These are phyloP conservation scores for Pseudonitzschia multiseries DNA, from an alignment of 108 stramenopile species.

Conservation along the genomic window DNA sequence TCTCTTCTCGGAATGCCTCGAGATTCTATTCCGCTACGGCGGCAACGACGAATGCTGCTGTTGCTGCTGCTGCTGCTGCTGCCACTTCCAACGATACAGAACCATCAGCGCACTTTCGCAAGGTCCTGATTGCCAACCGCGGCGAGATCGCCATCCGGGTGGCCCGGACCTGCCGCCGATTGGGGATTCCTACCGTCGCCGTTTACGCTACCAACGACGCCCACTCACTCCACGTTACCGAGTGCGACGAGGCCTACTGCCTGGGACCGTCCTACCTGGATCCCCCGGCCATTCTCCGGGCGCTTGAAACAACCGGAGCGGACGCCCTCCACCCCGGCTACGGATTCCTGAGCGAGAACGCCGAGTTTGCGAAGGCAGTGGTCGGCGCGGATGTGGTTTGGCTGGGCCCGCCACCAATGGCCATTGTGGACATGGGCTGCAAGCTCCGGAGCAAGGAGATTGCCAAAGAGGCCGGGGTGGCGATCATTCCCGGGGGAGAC, in stretches of 20 bases:
- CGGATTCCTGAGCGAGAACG: slow-evolving; percentile 93
- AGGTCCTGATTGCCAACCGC: slow-evolving; percentile 92
- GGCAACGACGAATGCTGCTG: too few species aligned
- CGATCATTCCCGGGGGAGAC: slow-evolving; percentile 85
- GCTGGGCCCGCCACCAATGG: slow-evolving; percentile 81
- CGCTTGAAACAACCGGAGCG: slow-evolving; percentile 66
- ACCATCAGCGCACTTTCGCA: slow-evolving; percentile 10
- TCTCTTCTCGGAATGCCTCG: too few species aligned
- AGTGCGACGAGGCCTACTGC: slow-evolving; percentile 75
- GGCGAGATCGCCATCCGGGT: slow-evolving; percentile 95
- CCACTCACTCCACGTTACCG: slow-evolving; percentile 45
- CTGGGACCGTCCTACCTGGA: slow-evolving; percentile 75
- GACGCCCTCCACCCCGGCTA: slow-evolving; percentile 93
- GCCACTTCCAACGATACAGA: neutral
- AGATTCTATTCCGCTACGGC: too few species aligned
- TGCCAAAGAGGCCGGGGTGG: slow-evolving; percentile 71
- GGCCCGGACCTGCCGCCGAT: slow-evolving; percentile 76
- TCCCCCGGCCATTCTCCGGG: slow-evolving; percentile 66
- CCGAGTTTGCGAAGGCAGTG: slow-evolving; percentile 72
- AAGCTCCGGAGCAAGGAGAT: slow-evolving; percentile 84
- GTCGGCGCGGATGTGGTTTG: slow-evolving; percentile 56
- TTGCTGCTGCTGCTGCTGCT: too few species aligned
- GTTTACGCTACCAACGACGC: slow-evolving; percentile 86
- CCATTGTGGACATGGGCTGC: slow-evolving; percentile 85
- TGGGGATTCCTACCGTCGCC: slow-evolving; percentile 75